Percentiles rank a stretch among this genome's conserved stretches.
phyloP scores from a whole-genome alignment of 345 rosid genomes.

The Arabidopsis thaliana region DNA sequence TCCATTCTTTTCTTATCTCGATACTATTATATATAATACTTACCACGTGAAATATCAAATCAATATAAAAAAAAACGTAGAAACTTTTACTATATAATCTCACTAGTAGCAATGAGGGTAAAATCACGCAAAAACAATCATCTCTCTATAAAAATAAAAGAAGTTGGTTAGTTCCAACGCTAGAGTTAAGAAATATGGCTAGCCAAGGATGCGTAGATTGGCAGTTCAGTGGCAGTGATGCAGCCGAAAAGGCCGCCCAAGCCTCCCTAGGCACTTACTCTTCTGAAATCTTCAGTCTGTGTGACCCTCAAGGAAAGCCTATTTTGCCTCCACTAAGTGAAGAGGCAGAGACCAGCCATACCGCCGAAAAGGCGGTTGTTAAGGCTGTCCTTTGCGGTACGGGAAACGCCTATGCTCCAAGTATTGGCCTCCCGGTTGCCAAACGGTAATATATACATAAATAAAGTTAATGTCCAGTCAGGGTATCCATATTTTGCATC shows the following conservation, averaged over 20 bases:
- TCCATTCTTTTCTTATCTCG: not conserved
- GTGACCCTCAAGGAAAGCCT: conserved; percentile 45
- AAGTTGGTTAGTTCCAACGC: not conserved
- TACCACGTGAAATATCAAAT: conserved; percentile 7
- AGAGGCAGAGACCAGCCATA: conserved; percentile 54
- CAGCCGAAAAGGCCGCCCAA: conserved; percentile 19
- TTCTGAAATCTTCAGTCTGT: conserved; percentile 31
- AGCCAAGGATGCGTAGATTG: conserved; percentile 21
- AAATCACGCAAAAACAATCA: conserved; percentile 21
- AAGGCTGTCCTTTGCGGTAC: conserved; percentile 53
- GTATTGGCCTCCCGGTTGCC: conserved; percentile 55
- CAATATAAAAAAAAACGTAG: not conserved
- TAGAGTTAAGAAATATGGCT: conserved; percentile 10
- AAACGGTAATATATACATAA: conserved; percentile 43
- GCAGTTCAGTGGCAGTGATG: conserved; percentile 45
- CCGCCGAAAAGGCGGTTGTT: conserved; percentile 61
- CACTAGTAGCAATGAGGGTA: not conserved
- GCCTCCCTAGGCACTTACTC: conserved; percentile 48
- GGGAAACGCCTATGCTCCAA: conserved; percentile 54
- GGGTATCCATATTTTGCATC: not conserved
- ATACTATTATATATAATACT: conserved; percentile 1
- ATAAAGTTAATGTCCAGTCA: not conserved
- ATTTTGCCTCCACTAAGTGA: conserved; percentile 55
- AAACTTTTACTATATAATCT: conserved; percentile 13
- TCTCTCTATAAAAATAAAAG: conserved; percentile 1